These are phyloP conservation scores for Phytophthora sp. DNA, from an alignment of 352 stramenopile genomes.

Conservation along the genomic window DNA sequence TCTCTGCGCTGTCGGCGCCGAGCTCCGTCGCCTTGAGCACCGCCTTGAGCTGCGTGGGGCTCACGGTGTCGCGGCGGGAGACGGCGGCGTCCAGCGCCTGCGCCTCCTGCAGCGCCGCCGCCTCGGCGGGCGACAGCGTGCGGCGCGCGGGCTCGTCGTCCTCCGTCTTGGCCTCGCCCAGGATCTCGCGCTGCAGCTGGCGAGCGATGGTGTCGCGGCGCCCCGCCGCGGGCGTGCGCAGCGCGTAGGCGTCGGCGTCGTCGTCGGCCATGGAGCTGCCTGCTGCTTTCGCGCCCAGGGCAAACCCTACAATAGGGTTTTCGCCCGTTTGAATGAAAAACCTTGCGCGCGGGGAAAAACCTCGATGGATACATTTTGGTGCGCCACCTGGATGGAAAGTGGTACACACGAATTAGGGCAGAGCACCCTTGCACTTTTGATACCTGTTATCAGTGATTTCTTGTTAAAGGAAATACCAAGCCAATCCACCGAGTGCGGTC, in stretches of 20 bases:
- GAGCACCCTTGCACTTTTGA: too few species aligned
- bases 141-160: constrained; percentile 8
- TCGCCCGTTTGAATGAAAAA: constrained; percentile 1
- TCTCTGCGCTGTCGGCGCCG: too few species aligned
- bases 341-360: neutral
- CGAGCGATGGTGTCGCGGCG: constrained; percentile 57
- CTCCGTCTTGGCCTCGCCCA: constrained; percentile 33
- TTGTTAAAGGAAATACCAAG: too few species aligned
- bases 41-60: constrained; percentile 37
- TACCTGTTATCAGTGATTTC: too few species aligned
- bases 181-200: constrained; percentile 70
- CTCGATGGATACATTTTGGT: neutral
- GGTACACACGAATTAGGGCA: too few species aligned
- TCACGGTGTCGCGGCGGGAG: constrained; percentile 41
- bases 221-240: constrained; percentile 31
- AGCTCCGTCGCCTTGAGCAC: constrained; percentile 20
- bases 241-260: constrained; percentile 36
- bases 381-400: neutral
- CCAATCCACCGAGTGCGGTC: too few species aligned
- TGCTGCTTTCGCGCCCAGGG: neutral
- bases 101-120: constrained; percentile 32
- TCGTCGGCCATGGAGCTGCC: constrained; percentile 7
- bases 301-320: too few species aligned
- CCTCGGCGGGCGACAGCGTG: constrained; percentile 60
- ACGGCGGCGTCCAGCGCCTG: constrained; percentile 23